phyloP scores from a whole-genome alignment of 164 flowering plant species.

The Berberis thunbergii region DNA sequence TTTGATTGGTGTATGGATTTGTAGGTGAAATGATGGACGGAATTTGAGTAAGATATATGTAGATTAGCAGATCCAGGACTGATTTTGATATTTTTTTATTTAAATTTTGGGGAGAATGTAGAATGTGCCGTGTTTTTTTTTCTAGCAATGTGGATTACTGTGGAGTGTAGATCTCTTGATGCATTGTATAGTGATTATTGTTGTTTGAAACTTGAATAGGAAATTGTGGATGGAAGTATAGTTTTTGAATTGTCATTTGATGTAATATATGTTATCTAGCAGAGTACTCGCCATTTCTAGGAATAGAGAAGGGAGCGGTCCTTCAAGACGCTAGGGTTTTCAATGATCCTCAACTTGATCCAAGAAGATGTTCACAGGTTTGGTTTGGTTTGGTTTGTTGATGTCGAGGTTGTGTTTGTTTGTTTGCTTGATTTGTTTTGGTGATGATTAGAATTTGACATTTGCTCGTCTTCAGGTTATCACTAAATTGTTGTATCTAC shows the following conservation, averaged over 20 bases:
- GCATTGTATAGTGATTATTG: too few species aligned
- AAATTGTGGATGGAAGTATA: neutral
- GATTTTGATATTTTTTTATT: neutral
- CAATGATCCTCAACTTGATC: conserved; percentile 93
- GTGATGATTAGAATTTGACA: neutral
- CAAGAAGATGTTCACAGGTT: conserved; percentile 95
- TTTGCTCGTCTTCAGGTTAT: conserved; percentile 51
- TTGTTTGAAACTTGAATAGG: neutral
- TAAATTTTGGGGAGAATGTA: neutral
- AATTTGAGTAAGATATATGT: neutral
- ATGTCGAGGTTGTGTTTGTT: neutral
- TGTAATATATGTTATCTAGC: conserved; percentile 24
- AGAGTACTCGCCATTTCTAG: conserved; percentile 86
- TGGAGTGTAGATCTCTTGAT: neutral
- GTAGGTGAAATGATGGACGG: neutral
- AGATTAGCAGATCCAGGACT: neutral
- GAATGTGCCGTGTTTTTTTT: neutral
- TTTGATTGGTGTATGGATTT: neutral
- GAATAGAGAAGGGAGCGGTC: conserved; percentile 96
- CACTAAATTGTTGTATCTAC: conserved; percentile 83
- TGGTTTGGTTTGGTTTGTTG: neutral
- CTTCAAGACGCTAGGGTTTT: conserved; percentile 98
- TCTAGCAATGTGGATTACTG: neutral
- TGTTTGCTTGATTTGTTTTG: neutral
- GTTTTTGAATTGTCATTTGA: neutral